Evolutionary conservation across 2,329 filamentous ascomycete species (phyloP), one percentile per base, ranked within the genome.

Genomic region (Mycocentrospora acerina): DNA sequence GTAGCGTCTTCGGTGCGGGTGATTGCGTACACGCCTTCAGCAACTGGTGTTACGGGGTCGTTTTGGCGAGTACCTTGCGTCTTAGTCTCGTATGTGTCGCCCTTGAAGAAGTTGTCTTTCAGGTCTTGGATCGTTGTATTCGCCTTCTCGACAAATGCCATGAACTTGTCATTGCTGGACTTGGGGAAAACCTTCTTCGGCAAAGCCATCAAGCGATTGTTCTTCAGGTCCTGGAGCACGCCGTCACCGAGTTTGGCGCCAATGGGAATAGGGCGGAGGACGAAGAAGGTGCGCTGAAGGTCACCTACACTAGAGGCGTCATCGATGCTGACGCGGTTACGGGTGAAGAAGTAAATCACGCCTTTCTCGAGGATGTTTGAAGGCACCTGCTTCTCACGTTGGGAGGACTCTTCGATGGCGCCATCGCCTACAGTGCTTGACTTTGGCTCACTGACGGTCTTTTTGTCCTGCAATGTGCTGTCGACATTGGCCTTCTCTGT

Each of bases 261-360:
- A 4, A 75, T 70, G 1, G 78, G 80, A 4, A 91, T 71, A 1
- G 89, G 89, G 1, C 86, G 81, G 4, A 95, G 77, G 11, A 95
- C 77, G 55, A 95, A 83, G 70, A 85, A 91, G 46, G 79, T 89
- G 32, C 88, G 83, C 28, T 86, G 81, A 32, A 95, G 78, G 35
- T 95, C 89, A 27, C 78, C 69, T 1, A 91, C 74, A 30, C 78
- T 76, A 13, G 83, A 76, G 0, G 88, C 83, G 6, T 87, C 76
- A 4, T 88, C 80, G 17, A 87, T 76, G 34, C 81, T 80, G 25
- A 95, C 87, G 10, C 88, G 83, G 7, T 82, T 82, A 13, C 90
- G 83, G 56, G 86, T 85, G 73, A 95, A 94, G 76, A 95, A 95
- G 73, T 95, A 95, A 52, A 95, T 83, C 53, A 93, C 79, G 3